Evolutionary conservation across 1,284 basidiomycete species (phyloP).

Genomic region (Boletellus deceptivus): DNA sequence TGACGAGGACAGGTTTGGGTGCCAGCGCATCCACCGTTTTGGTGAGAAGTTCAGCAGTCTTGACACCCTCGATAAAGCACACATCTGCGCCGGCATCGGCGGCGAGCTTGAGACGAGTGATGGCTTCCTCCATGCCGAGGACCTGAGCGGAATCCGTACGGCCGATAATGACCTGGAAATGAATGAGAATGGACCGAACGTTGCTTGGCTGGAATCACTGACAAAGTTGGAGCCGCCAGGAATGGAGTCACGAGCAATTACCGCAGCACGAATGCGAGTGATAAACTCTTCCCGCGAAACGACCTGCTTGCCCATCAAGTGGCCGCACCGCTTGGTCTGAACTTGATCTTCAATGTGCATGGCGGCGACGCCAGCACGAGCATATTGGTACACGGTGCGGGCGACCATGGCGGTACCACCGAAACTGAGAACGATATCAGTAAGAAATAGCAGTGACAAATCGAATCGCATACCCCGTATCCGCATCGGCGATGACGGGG

Average conservation of each 20-base stretch:
- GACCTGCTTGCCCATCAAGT: slow-evolving; percentile 76
- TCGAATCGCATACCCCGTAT: slow-evolving; percentile 58
- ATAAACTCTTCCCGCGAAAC: slow-evolving; percentile 74
- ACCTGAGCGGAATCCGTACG: slow-evolving; percentile 82
- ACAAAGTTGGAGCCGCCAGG: slow-evolving; percentile 73
- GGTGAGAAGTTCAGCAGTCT: slow-evolving; percentile 63
- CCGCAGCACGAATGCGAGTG: slow-evolving; percentile 74
- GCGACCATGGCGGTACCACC: slow-evolving; percentile 77
- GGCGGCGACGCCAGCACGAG: slow-evolving; percentile 68
- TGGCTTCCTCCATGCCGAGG: slow-evolving; percentile 77
- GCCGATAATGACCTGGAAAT: slow-evolving; percentile 67
- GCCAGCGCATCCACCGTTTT: slow-evolving; percentile 63
- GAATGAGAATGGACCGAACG: not conserved
- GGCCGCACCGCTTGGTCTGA: slow-evolving; percentile 80
- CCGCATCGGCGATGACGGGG: slow-evolving; percentile 80
- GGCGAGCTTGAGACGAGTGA: slow-evolving; percentile 67
- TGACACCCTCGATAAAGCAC: slow-evolving; percentile 82
- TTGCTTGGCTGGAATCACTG: slow-evolving; percentile 10
- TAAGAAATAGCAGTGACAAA: not conserved
- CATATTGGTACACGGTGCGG: slow-evolving; percentile 73
- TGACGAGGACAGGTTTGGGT: slow-evolving; percentile 74
- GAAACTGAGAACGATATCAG: slow-evolving; percentile 43
- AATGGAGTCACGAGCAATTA: slow-evolving; percentile 66
- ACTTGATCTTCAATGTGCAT: slow-evolving; percentile 85
- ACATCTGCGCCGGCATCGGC: slow-evolving; percentile 78